A percentile compares a stretch with the other conserved stretches of the same genome.
Evolutionary conservation across 257 asterid genomes (phyloP).

Genomic region (Nicotiana undulata): DNA sequence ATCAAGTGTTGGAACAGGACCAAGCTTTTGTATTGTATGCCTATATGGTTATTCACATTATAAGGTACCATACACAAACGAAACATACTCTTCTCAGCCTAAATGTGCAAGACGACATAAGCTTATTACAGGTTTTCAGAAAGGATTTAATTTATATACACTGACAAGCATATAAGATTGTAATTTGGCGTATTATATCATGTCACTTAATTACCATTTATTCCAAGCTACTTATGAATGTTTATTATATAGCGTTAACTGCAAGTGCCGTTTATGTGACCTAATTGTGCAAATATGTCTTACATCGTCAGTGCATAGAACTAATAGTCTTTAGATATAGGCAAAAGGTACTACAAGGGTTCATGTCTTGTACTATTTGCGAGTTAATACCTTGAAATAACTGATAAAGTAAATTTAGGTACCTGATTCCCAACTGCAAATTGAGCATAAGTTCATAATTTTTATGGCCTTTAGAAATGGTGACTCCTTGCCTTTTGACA

Average conservation of each 20-base stretch:
- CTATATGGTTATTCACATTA: constrained; percentile 26
- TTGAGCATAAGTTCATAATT: constrained; percentile 66
- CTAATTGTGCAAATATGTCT: neutral
- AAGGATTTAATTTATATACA: neutral
- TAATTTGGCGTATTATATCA: neutral
- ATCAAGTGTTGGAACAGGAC: constrained; percentile 78
- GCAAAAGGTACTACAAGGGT: no score
- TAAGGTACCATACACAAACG: neutral
- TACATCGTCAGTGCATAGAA: no score
- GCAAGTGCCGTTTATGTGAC: neutral
- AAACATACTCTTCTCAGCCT: neutral
- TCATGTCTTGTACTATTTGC: no score
- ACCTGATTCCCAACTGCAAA: constrained; percentile 74
- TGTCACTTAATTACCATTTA: neutral
- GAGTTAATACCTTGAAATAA: no score
- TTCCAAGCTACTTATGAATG: neutral
- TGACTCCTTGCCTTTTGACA: constrained; percentile 60
- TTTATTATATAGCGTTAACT: neutral
- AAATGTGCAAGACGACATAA: neutral
- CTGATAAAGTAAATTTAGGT: neutral
- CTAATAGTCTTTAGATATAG: no score
- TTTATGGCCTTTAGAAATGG: constrained; percentile 60
- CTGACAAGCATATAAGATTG: neutral
- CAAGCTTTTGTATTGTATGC: constrained; percentile 89
- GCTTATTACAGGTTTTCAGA: neutral